These are phyloP conservation scores for Wickerhamiella infanticola DNA, from an alignment of 1,139 yeast genomes.

Conservation along the genomic window DNA sequence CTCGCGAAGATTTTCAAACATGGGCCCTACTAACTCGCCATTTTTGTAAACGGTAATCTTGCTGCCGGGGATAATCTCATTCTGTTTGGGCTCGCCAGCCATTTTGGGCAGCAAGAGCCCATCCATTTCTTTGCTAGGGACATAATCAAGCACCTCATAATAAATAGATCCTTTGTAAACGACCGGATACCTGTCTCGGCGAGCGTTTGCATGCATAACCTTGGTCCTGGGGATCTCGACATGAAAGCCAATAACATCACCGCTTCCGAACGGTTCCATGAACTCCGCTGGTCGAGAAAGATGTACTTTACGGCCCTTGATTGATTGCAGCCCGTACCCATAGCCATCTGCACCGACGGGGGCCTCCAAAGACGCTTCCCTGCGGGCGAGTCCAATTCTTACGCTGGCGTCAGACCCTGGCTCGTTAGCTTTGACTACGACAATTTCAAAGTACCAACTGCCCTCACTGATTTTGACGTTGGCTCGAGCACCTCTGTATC, in stretches of 20 bases:
- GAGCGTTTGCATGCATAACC: constrained; percentile 23
- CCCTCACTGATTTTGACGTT: constrained; percentile 73
- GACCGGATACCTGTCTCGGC: constrained; percentile 77
- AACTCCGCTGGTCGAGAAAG: constrained; percentile 49
- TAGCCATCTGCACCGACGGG: constrained; percentile 95
- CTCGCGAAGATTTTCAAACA: constrained; percentile 54
- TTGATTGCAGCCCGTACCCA: constrained; percentile 81
- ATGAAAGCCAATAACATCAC: constrained; percentile 72
- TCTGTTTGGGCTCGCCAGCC: constrained; percentile 15
- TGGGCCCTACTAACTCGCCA: constrained; percentile 50
- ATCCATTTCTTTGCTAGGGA: constrained; percentile 60
- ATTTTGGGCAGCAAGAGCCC: constrained; percentile 33
- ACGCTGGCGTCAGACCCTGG: constrained; percentile 37
- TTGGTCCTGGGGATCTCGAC: constrained; percentile 45
- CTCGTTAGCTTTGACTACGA: constrained; percentile 32
- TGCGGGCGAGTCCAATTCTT: constrained; percentile 63
- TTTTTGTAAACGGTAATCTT: constrained; percentile 57
- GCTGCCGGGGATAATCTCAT: constrained; percentile 35
- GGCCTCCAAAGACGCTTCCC: constrained; percentile 83
- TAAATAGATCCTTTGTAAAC: constrained; percentile 62
- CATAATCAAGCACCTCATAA: constrained; percentile 79
- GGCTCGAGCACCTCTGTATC: constrained; percentile 71
- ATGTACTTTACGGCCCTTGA: constrained; percentile 64
- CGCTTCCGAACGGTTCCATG: constrained; percentile 46
- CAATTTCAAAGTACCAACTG: constrained; percentile 60